Base-by-base conservation (phyloP, 257 asterid genomes). In the Penstemon barbatus region DNA sequence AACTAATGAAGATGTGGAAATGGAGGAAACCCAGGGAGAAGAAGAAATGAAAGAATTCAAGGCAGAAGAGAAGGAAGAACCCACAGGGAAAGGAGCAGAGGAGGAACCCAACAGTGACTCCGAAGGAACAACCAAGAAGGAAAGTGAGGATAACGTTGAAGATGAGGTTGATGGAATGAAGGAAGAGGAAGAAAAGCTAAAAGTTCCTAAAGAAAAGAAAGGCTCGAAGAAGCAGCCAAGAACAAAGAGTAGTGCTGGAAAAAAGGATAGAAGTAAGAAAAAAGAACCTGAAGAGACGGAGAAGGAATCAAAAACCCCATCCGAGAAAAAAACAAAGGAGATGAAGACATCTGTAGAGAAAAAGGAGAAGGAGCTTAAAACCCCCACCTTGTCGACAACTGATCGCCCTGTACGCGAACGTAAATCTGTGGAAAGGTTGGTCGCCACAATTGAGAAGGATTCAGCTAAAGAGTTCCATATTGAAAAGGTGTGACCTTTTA, bases 321-420 rank as follows among this genome's bases (percentile, higher is more conserved):
- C 54, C 10, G 70, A 58, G 70, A 71, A 68, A 66, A 78, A 74
- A 73, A 66, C 33, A 5, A 83, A 78, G 69, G 81, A 75, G 41
- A 61, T 74, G 48, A 77, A 73, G 62, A 49, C 74, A 44, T 12
- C 79, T 19, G 65, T 10, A 1, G 74, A 51, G 33, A 78, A 77
- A 62, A 85, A 82, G 77, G 78, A 68, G 60, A 74, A 60, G 71
- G 96, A 83, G 74, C 85, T 86, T 3, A 94, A 78, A 66, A 86
- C 98, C 36, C 92, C 95, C 10, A 68, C 78, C 18, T 54, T 79
- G 42, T 75, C 92, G 52, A 64, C 89, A 19, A 58, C 71, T 67
- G 97, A 89, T 0, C 98, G 98, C 25, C 99, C 98, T 58, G 95
- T 87, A 19, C 93, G 99, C 2, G 98, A 89, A 73, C 82, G 98